A percentile compares a stretch with the other conserved stretches of the same genome.
phyloP scores from a whole-genome alignment of 495 filamentous ascomycete species.

The Penicillium argentinense region DNA sequence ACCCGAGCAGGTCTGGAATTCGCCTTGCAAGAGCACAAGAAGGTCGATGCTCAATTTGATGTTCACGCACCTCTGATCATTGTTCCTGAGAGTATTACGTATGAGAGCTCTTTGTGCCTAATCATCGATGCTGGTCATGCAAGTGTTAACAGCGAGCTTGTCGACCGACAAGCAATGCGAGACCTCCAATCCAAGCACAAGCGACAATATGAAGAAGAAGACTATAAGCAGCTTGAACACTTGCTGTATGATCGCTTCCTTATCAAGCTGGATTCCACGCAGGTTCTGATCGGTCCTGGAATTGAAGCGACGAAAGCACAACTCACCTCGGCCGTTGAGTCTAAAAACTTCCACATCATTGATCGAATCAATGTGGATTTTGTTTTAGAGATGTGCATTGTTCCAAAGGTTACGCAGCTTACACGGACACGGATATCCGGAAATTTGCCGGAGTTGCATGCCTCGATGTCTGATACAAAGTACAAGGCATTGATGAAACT shows the following conservation, averaged over 20 bases:
- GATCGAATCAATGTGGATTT: conserved; percentile 98
- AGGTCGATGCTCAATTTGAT: conserved; percentile 92
- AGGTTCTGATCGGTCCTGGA: conserved; percentile 92
- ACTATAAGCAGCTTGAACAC: conserved; percentile 80
- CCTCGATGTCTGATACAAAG: conserved; percentile 87
- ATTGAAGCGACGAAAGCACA: conserved; percentile 89
- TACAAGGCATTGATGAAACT: conserved; percentile 96
- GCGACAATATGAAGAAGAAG: conserved; percentile 82
- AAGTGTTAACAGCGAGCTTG: conserved; percentile 87
- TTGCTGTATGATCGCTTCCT: conserved; percentile 96
- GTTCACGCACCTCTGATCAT: conserved; percentile 95
- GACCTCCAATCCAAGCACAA: conserved; percentile 90
- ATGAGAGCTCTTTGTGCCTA: conserved; percentile 75
- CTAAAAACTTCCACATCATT: conserved; percentile 81
- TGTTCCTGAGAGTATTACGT: conserved; percentile 86
- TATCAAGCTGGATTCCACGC: conserved; percentile 88
- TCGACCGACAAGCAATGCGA: conserved; percentile 82
- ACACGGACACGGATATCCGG: conserved; percentile 89
- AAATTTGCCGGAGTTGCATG: conserved; percentile 88
- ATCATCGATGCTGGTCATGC: conserved; percentile 96
- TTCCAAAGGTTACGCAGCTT: conserved; percentile 91
- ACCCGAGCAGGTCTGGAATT: conserved; percentile 94
- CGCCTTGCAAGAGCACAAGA: conserved; percentile 96
- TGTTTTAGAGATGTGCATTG: conserved; percentile 84
- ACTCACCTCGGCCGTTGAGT: conserved; percentile 64